Base-by-base conservation (phyloP, 2,329 filamentous ascomycete species). In the Dothistroma pini region DNA sequence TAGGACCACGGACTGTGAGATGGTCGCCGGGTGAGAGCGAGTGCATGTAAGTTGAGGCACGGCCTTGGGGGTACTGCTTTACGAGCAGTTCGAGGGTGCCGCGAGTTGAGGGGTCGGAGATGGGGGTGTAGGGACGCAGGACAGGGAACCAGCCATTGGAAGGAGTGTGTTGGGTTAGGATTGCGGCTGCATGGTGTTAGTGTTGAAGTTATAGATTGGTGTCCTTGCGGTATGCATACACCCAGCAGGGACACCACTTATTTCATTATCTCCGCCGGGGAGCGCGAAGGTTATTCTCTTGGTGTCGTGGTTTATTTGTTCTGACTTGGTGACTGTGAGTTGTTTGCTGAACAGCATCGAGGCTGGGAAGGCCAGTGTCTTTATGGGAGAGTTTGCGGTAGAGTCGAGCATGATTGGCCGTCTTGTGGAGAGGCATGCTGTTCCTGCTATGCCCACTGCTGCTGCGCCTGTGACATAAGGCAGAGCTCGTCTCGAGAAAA, bases 11-110 rank as follows among this genome's bases (percentile, higher is more conserved):
- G 67, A 90, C 85, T 48, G 80, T 80, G 12, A 90, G 77, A 2
- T 75, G 79, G 63, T 89, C 81, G 32, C 87, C 88, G 0, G 87
- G 87, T 16, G 76, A 68, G 6, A 90, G 77, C 2, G 81, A 83
- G 76, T 90, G 88, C n/a, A 91, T 76, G 67, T 90, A 83, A 0
- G 79, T 81, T 67, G 84, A 88, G 48, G 83, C 82, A 74, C 84
- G 85, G 63, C 88, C 88, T 56, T 81, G 75, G 2, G 87, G 86
- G 68, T 90, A 91, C 60, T 82, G 79, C 74, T 90, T 91, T 14
- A 91, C 81, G 51, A 90, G 76, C 19, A 90, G 76, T 10, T 89
- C 86, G 7, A 91, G 68, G 59, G 78, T 78, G 6, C 87, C 87
- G 1, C 79, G 78, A 41, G 85, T 78, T 41, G 85, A 83, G 82